A percentile compares a stretch with the other conserved stretches of the same genome.
phyloP scores from a whole-genome alignment of 805 yeast genomes.

The Teunomyces tritomae region DNA sequence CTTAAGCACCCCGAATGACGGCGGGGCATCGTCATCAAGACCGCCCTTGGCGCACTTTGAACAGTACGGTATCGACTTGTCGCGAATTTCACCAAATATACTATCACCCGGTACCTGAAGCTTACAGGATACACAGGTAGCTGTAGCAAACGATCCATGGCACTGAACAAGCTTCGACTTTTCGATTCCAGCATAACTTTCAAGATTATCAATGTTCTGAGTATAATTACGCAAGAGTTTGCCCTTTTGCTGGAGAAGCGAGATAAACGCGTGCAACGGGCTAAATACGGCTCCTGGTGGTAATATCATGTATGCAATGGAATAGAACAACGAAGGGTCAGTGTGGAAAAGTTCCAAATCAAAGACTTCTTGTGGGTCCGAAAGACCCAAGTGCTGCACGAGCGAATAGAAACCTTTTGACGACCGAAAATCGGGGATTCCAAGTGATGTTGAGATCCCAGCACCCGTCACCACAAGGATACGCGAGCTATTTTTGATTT shows the following conservation, averaged over 20 bases:
- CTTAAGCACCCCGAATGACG: constrained; percentile 77
- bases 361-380: constrained; percentile 46
- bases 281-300: constrained; percentile 38
- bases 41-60: constrained; percentile 50
- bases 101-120: constrained; percentile 63
- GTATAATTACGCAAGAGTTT: constrained; percentile 83
- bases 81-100: constrained; percentile 58
- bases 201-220: constrained; percentile 87
- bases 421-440: constrained; percentile 45
- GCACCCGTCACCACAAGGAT: constrained; percentile 45
- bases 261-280: constrained; percentile 74
- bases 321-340: constrained; percentile 40
- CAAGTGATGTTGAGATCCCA: constrained; percentile 44
- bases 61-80: constrained; percentile 65
- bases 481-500: constrained; percentile 49
- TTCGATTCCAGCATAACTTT: constrained; percentile 72
- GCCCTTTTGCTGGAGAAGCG: constrained; percentile 67
- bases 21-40: constrained; percentile 29
- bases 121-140: constrained; percentile 78
- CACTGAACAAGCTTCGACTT: constrained; percentile 76
- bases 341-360: constrained; percentile 35
- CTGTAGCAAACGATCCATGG: constrained; percentile 89
- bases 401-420: constrained; percentile 63
- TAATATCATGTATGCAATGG: constrained; percentile 43
- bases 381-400: constrained; percentile 44